A percentile compares a stretch with the other conserved stretches of the same genome.
phyloP scores from a whole-genome alignment of 495 filamentous ascomycete species.

The Friedmanniomyces endolithicus region DNA sequence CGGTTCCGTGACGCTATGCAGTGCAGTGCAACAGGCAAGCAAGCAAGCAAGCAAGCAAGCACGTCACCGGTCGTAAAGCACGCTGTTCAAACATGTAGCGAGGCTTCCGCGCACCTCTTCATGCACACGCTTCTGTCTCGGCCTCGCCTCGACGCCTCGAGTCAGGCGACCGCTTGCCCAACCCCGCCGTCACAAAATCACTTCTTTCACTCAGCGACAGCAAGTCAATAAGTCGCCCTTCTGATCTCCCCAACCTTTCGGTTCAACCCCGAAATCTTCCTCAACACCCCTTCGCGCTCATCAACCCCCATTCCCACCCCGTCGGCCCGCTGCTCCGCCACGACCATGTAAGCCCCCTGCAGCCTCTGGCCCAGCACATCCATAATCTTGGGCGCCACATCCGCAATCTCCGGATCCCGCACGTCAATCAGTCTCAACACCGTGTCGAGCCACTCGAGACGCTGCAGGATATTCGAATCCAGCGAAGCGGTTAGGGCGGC shows the following conservation, averaged over 20 bases:
- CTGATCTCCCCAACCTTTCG: slow-evolving; percentile 10
- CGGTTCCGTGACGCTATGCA: slow-evolving; percentile 4
- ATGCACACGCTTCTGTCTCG: background rate
- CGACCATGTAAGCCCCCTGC: slow-evolving; percentile 19
- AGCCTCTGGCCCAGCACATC: slow-evolving; percentile 20
- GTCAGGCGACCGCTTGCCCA: background rate
- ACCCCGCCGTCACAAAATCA: background rate
- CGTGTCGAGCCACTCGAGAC: slow-evolving; percentile 66
- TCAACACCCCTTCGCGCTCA: background rate
- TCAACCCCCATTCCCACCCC: background rate
- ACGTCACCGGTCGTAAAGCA: background rate
- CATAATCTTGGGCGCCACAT: slow-evolving; percentile 24
- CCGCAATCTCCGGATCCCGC: slow-evolving; percentile 16
- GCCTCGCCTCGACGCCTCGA: too few relatives aligned
- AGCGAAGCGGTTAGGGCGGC: slow-evolving; percentile 67
- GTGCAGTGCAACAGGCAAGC: background rate
- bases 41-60: background rate
- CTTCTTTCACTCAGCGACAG: background rate
- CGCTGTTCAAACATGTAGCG: background rate
- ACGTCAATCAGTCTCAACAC: slow-evolving; percentile 47
- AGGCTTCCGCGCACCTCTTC: background rate
- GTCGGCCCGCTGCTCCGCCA: slow-evolving; percentile 6
- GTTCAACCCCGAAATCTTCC: slow-evolving; percentile 6
- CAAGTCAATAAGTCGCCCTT: slow-evolving; percentile 9
- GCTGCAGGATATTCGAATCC: slow-evolving; percentile 49